A percentile compares a stretch with the other conserved stretches of the same genome.
phyloP scores from a whole-genome alignment of 2,329 filamentous ascomycete genomes.

The Phialemonium atrogriseum region DNA sequence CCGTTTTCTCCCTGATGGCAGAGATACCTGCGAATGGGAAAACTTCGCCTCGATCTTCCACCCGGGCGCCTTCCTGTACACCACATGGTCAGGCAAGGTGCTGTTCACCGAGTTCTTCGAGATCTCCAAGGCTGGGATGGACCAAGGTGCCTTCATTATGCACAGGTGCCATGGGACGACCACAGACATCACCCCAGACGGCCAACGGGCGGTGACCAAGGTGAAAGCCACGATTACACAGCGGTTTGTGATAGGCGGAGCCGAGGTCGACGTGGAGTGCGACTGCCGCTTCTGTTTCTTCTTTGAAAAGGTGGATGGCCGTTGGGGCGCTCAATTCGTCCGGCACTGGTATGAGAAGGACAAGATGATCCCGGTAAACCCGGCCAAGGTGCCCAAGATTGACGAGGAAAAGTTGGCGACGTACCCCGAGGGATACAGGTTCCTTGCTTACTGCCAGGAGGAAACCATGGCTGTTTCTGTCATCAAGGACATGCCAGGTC shows the following conservation, averaged over 20 bases:
- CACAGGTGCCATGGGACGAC: slow-evolving; percentile 32
- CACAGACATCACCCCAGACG: slow-evolving; percentile 31
- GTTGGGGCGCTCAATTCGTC: slow-evolving; percentile 35
- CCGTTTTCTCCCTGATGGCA: too few species aligned
- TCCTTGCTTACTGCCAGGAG: slow-evolving; percentile 36
- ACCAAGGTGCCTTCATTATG: slow-evolving; percentile 33
- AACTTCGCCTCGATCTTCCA: slow-evolving; percentile 43
- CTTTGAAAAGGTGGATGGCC: slow-evolving; percentile 28
- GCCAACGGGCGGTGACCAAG: slow-evolving; percentile 33
- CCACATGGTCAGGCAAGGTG: slow-evolving; percentile 39
- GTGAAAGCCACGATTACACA: slow-evolving; percentile 44
- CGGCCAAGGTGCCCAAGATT: slow-evolving; percentile 28
- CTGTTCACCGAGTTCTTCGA: slow-evolving; percentile 29
- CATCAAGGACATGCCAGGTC: slow-evolving; percentile 34
- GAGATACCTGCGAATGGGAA: slow-evolving; percentile 43
- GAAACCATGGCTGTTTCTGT: slow-evolving; percentile 35
- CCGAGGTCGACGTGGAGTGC: slow-evolving; percentile 34
- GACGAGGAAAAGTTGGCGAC: slow-evolving; percentile 28
- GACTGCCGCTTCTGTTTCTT: slow-evolving; percentile 40
- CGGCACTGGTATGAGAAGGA: slow-evolving; percentile 45
- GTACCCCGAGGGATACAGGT: slow-evolving; percentile 36
- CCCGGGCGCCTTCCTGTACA: slow-evolving; percentile 37
- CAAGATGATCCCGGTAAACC: slow-evolving; percentile 37
- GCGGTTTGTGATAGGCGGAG: slow-evolving; percentile 30
- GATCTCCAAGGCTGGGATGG: slow-evolving; percentile 29